Percentiles rank a stretch among this genome's conserved stretches.
These are phyloP conservation scores for Microstegium vimineum DNA, from an alignment of 176 grass and related monocot species.

Conservation along the genomic window DNA sequence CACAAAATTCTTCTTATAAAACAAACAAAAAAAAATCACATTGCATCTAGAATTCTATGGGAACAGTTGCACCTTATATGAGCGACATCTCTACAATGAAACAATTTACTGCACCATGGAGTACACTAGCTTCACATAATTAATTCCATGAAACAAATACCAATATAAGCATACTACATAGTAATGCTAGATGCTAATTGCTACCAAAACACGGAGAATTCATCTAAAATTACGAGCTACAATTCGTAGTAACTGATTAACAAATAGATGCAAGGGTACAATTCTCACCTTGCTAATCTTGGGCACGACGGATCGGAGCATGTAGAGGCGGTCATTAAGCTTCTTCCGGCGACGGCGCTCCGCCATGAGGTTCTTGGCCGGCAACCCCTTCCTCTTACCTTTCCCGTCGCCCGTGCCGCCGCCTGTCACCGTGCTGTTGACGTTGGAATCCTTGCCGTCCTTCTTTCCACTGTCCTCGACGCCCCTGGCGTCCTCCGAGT, in stretches of 20 bases:
- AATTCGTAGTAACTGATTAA: not conserved
- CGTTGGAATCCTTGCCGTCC: slow-evolving; percentile 66
- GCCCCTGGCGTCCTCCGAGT: slow-evolving; percentile 70
- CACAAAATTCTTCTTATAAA: not conserved
- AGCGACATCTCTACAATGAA: not conserved
- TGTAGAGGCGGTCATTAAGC: slow-evolving; percentile 98
- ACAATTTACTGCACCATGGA: not conserved
- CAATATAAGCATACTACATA: not conserved
- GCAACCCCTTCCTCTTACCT: slow-evolving; percentile 92
- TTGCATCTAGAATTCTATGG: not conserved
- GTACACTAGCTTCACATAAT: not conserved
- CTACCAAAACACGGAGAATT: not conserved
- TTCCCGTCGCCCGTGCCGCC: slow-evolving; percentile 52
- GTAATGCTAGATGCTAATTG: slow-evolving; percentile 5
- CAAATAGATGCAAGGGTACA: not conserved
- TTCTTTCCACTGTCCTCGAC: slow-evolving; percentile 60
- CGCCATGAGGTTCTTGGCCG: slow-evolving; percentile 98
- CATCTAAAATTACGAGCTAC: not conserved
- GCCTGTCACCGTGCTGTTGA: slow-evolving; percentile 68
- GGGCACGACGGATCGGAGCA: slow-evolving; percentile 95
- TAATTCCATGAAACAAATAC: slow-evolving; percentile 4
- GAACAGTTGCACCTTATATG: not conserved
- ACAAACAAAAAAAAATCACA: not conserved
- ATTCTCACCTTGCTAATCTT: slow-evolving; percentile 99
- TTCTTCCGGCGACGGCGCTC: slow-evolving; percentile 96